These are phyloP conservation scores for Salvia rosmarinus DNA, from an alignment of 257 asterid genomes.

Conservation along the genomic window DNA sequence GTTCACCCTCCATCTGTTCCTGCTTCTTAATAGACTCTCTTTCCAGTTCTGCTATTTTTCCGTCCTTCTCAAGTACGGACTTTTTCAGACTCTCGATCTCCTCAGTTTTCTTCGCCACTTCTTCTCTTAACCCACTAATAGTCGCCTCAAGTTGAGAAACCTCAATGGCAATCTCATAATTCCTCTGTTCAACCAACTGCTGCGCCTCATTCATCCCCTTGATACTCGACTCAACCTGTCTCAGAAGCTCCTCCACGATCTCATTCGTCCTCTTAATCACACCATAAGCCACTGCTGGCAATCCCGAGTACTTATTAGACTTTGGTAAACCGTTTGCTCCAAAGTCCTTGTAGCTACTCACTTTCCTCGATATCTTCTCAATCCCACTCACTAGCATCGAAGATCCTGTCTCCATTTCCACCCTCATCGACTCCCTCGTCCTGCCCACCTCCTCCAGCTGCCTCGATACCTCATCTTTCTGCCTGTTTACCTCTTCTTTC, in stretches of 20 bases:
- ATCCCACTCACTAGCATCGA: conserved; percentile 90
- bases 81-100: conserved; percentile 56
- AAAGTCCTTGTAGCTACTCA: conserved; percentile 71
- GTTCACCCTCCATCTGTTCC: conserved; percentile 57
- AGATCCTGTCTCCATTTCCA: conserved; percentile 83
- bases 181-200: conserved; percentile 82
- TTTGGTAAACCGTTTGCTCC: conserved; percentile 76
- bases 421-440: conserved; percentile 56
- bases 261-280: conserved; percentile 93
- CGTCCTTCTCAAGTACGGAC: conserved; percentile 57
- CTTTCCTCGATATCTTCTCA: conserved; percentile 88
- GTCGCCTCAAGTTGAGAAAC: conserved; percentile 89
- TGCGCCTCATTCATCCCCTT: conserved; percentile 82
- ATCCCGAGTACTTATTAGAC: conserved; percentile 85
- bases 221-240: conserved; percentile 62
- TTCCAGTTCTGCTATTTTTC: conserved; percentile 50
- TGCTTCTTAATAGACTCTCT: conserved; percentile 57
- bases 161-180: conserved; percentile 97
- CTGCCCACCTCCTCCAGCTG: conserved; percentile 71
- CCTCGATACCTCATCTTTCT: conserved; percentile 52
- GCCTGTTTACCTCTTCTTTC: conserved; percentile 57
- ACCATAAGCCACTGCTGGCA: conserved; percentile 90
- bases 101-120: conserved; percentile 55
- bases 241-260: conserved; percentile 85
- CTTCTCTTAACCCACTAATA: conserved; percentile 79